phyloP scores from a whole-genome alignment of 129 eudicot species.

The Centrapalus pauciflorus region DNA sequence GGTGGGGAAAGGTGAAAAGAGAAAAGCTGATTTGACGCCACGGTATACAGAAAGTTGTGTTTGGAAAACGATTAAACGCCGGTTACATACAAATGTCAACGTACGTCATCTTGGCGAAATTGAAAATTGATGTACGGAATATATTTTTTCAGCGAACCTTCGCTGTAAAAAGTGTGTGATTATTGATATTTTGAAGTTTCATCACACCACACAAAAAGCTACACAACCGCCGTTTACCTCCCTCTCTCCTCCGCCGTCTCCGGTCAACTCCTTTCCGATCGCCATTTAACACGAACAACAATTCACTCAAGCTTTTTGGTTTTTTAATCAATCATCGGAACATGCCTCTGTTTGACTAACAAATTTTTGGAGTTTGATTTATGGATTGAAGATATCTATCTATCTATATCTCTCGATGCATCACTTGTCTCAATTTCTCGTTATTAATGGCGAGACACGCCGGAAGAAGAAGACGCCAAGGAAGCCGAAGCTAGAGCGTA shows the following conservation, averaged over 20 bases:
- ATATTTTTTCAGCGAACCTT: no score
- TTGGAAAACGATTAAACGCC: no score
- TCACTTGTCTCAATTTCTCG: constrained; percentile 25
- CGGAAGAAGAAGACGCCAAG: constrained; percentile 27
- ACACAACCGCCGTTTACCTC: constrained; percentile 32
- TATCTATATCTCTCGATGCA: constrained; percentile 16
- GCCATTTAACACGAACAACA: neutral
- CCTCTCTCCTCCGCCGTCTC: constrained; percentile 21
- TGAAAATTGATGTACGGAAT: no score
- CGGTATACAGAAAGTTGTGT: no score
- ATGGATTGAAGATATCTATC: constrained; percentile 13
- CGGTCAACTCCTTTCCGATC: constrained; percentile 17
- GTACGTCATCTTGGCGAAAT: no score
- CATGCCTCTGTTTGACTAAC: neutral
- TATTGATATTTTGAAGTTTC: constrained; percentile 15
- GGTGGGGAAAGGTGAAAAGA: no score
- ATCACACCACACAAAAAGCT: constrained; percentile 12
- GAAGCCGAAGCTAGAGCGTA: constrained; percentile 59
- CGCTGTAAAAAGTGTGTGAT: no score
- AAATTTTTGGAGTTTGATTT: neutral
- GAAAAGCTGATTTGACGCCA: no score
- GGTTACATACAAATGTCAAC: no score
- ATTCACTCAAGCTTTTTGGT: neutral
- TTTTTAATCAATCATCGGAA: neutral
- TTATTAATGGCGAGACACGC: constrained; percentile 14